A percentile compares a stretch with the other conserved stretches of the same genome.
Evolutionary conservation across 352 stramenopile species (phyloP).

Genomic region (Phytophthora pluvialis): DNA sequence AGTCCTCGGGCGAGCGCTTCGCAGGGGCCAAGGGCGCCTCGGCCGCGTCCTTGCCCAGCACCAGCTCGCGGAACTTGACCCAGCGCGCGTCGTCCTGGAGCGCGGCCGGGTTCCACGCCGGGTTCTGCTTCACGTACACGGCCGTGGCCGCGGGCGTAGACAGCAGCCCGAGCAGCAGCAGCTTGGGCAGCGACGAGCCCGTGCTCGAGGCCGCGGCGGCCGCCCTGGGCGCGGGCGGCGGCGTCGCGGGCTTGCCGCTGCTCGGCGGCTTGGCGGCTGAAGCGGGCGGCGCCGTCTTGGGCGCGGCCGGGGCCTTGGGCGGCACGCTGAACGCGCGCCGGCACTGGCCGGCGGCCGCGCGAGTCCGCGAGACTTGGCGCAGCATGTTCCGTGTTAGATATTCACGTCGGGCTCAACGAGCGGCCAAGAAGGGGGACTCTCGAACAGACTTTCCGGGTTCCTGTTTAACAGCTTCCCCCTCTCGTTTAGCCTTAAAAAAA

Average conservation of each 20-base stretch:
- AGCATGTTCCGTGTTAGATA: conserved; percentile 31
- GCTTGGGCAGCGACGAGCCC: conserved; percentile 51
- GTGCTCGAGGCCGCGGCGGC: conserved; percentile 41
- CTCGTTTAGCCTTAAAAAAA: no score
- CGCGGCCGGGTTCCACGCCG: conserved; percentile 73
- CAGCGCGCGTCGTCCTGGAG: conserved; percentile 69
- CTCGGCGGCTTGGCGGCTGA: conserved; percentile 16
- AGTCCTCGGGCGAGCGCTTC: conserved; percentile 48
- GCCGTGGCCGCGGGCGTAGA: conserved; percentile 55
- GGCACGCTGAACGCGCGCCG: conserved; percentile 24
- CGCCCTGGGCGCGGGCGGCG: conserved; percentile 16
- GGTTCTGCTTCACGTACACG: conserved; percentile 82
- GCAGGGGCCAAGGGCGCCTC: conserved; percentile 1
- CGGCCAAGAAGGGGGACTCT: conserved; percentile 6
- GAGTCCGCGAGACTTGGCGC: conserved; percentile 32
- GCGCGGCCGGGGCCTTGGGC: conserved; percentile 11
- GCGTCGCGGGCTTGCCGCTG: conserved; percentile 7
- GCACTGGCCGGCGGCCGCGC: conserved; percentile 16
- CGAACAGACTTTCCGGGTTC: background rate
- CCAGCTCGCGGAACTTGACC: conserved; percentile 78
- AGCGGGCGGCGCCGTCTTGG: conserved; percentile 5
- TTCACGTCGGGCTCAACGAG: conserved; percentile 15
- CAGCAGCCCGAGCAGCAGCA: conserved; percentile 59
- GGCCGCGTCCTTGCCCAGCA: conserved; percentile 48
- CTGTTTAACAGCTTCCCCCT: no score